Percentiles rank a stretch among this genome's conserved stretches.
Evolutionary conservation across 768 basidiomycete genomes (phyloP).

Genomic region (Lactarius trivialis): DNA sequence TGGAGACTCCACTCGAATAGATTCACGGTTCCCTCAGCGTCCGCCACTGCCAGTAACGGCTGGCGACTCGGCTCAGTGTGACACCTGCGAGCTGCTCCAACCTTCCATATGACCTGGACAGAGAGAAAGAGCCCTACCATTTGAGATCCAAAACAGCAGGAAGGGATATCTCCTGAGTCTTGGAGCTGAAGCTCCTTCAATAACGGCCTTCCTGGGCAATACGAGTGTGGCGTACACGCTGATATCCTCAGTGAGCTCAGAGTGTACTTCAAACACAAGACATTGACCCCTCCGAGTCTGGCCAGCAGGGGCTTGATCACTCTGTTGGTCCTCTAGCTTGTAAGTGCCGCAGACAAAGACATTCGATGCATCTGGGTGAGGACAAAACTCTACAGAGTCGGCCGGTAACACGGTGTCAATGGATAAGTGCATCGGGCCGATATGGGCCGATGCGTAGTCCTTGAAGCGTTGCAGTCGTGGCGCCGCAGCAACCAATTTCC

Average conservation of each 20-base stretch:
- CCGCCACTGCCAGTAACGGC: constrained; percentile 65
- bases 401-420: constrained; percentile 77
- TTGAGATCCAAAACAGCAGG: constrained; percentile 92
- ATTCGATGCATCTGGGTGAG: constrained; percentile 48
- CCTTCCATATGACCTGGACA: background rate
- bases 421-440: constrained; percentile 2
- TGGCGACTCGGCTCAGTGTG: constrained; percentile 38
- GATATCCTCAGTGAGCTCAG: constrained; percentile 31
- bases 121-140: constrained; percentile 48
- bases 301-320: constrained; percentile 10
- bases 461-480: background rate
- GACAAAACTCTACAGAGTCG: constrained; percentile 89
- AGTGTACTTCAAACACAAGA: constrained; percentile 51
- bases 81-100: constrained; percentile 41
- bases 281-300: constrained; percentile 65
- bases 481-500: background rate
- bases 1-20: constrained; percentile 50
- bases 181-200: constrained; percentile 31
- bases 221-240: constrained; percentile 21
- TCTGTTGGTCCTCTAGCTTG: constrained; percentile 48
- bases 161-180: constrained; percentile 61
- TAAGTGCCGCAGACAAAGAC: constrained; percentile 91
- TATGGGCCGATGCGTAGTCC: background rate
- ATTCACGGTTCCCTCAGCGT: constrained; percentile 76
- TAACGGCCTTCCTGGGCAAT: background rate